Conservation (phyloP, 805 yeast species). For the Lachancea quebecensis region DNA sequence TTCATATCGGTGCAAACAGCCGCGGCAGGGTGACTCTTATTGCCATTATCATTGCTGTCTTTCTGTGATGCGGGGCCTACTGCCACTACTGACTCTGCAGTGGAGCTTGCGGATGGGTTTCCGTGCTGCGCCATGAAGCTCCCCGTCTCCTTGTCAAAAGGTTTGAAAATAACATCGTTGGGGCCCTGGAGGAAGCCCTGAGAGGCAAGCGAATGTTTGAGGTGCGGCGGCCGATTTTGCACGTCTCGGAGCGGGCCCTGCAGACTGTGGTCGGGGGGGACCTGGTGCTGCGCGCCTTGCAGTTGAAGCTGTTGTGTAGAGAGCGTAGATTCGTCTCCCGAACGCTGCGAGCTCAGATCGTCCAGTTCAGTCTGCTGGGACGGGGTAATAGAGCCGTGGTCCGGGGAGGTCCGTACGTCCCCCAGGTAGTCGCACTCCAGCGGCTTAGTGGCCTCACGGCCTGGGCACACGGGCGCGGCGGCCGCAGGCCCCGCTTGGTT, state of each 20-base stretch:
- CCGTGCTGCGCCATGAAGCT: conserved; percentile 17
- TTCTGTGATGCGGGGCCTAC: conserved; percentile 13
- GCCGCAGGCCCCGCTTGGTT: conserved; percentile 24
- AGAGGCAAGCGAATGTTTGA: conserved; percentile 2
- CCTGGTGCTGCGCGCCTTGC: background rate
- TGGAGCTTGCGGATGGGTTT: too few species aligned
- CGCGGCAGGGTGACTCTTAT: conserved; percentile 19
- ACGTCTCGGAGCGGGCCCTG: conserved; percentile 1
- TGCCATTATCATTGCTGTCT: conserved; percentile 9
- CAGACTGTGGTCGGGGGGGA: background rate
- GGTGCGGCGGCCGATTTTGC: background rate
- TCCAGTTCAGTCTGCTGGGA: conserved; percentile 5
- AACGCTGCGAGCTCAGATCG: conserved; percentile 5
- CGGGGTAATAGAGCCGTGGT: conserved; percentile 10
- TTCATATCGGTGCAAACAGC: conserved; percentile 11
- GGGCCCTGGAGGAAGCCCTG: conserved; percentile 2
- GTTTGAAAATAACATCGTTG: conserved; percentile 21
- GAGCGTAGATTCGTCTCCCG: conserved; percentile 1
- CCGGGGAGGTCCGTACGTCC: conserved; percentile 5
- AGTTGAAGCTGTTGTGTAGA: background rate
- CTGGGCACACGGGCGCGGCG: conserved; percentile 11
- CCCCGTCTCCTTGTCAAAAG: conserved; percentile 28
- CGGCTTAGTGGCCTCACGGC: background rate
- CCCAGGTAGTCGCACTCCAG: conserved; percentile 6
- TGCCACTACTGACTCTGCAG: background rate